phyloP scores from a whole-genome alignment of 345 rosid genomes.

The Orychophragmus violaceus region DNA sequence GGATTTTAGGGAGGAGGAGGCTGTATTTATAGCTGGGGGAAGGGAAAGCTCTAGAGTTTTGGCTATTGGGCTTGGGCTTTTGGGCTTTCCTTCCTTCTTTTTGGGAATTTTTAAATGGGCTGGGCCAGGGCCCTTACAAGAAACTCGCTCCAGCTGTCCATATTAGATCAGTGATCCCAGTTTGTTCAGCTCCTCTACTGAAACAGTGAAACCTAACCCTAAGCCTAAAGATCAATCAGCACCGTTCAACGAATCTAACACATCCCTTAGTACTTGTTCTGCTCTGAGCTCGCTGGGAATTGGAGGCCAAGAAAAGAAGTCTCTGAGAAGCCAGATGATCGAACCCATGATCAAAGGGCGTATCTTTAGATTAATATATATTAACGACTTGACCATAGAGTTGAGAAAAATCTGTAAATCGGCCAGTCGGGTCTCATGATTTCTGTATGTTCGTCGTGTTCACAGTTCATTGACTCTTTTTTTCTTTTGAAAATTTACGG shows the following conservation, averaged over 20 bases:
- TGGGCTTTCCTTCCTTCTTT: too few species aligned
- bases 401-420: too few species aligned
- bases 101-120: too few species aligned
- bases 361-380: background rate
- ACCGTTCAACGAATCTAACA: background rate
- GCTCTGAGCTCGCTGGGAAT: background rate
- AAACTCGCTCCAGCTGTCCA: slow-evolving; percentile 62
- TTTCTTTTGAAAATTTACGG: background rate
- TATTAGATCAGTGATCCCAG: slow-evolving; percentile 74
- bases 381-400: too few species aligned
- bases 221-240: background rate
- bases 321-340: background rate
- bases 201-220: slow-evolving; percentile 1
- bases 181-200: slow-evolving; percentile 57
- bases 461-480: background rate
- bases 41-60: too few species aligned
- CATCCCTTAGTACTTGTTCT: background rate
- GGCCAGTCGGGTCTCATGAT: too few species aligned
- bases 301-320: slow-evolving; percentile 2
- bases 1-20: too few species aligned
- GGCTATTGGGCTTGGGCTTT: too few species aligned
- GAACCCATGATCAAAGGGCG: slow-evolving; percentile 15
- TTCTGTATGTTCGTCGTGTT: background rate
- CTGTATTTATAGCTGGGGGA: too few species aligned
- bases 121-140: too few species aligned